Percentiles rank a stretch among this genome's conserved stretches.
Evolutionary conservation across 2,329 filamentous ascomycete genomes (phyloP).

Genomic region (Daldinia sp.): DNA sequence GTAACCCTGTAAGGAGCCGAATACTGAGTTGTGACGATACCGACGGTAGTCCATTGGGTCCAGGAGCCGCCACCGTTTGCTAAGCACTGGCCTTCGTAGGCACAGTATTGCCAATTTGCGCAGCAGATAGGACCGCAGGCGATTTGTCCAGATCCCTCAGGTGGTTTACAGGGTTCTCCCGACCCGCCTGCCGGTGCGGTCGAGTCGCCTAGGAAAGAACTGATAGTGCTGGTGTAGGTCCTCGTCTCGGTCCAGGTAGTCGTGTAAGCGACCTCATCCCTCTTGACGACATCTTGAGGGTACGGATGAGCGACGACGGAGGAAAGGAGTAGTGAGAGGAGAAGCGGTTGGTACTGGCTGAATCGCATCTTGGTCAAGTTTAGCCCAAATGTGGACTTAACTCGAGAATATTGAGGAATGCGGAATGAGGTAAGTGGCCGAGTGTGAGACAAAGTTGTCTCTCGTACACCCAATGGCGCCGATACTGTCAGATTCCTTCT

Average conservation of each 20-base stretch:
- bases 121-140: conserved; percentile 77
- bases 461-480: conserved; percentile 5
- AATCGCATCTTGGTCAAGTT: conserved; percentile 48
- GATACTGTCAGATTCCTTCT: conserved; percentile 12
- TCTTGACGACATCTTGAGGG: conserved; percentile 59
- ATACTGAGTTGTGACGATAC: conserved; percentile 64
- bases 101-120: conserved; percentile 73
- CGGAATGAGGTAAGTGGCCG: conserved; percentile 26
- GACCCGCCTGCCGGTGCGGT: conserved; percentile 49
- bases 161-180: conserved; percentile 60
- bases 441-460: conserved; percentile 27
- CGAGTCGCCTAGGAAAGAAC: conserved; percentile 57
- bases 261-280: conserved; percentile 54
- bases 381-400: conserved; percentile 14
- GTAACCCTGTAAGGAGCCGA: conserved; percentile 61
- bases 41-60: conserved; percentile 55
- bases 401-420: conserved; percentile 31
- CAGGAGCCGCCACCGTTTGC: conserved; percentile 53
- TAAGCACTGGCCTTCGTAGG: conserved; percentile 64
- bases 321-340: conserved; percentile 53
- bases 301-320: conserved; percentile 56
- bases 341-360: conserved; percentile 39
- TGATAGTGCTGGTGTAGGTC: conserved; percentile 67
- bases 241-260: conserved; percentile 69
- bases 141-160: conserved; percentile 59